Evolutionary conservation across 2,329 filamentous ascomycete genomes (phyloP).

Genomic region (Apiospora malaysiana): DNA sequence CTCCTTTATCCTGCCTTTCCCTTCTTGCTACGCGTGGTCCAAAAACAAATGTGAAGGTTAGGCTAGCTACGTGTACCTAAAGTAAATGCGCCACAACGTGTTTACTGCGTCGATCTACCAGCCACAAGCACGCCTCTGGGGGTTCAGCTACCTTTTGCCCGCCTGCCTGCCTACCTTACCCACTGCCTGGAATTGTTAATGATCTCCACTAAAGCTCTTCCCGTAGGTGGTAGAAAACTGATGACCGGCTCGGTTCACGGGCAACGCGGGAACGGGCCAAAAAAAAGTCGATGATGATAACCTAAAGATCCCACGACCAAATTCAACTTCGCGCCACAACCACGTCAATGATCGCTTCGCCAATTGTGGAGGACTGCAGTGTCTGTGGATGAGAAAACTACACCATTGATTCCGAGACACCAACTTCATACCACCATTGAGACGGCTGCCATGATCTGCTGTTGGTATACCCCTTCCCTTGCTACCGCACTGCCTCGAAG

Average conservation of each 20-base stretch:
- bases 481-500: neutral
- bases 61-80: too few relatives aligned
- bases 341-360: neutral
- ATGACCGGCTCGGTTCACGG: conserved; percentile 8
- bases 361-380: neutral
- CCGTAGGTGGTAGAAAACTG: neutral
- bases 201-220: conserved; percentile 1
- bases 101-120: neutral
- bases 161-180: neutral
- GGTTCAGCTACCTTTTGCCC: neutral
- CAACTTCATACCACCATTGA: neutral
- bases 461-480: neutral
- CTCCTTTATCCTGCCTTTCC: too few relatives aligned
- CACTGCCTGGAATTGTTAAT: neutral
- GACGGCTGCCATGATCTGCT: conserved; percentile 16
- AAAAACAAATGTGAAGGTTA: neutral
- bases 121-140: neutral
- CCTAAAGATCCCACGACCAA: neutral
- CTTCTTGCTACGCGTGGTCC: neutral
- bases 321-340: neutral
- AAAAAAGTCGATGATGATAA: conserved; percentile 20
- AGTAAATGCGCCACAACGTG: neutral
- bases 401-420: neutral
- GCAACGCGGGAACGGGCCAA: neutral
- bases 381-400: neutral